Evolutionary conservation across 768 basidiomycete genomes (phyloP).

Genomic region (Boletus tomentosulus): DNA sequence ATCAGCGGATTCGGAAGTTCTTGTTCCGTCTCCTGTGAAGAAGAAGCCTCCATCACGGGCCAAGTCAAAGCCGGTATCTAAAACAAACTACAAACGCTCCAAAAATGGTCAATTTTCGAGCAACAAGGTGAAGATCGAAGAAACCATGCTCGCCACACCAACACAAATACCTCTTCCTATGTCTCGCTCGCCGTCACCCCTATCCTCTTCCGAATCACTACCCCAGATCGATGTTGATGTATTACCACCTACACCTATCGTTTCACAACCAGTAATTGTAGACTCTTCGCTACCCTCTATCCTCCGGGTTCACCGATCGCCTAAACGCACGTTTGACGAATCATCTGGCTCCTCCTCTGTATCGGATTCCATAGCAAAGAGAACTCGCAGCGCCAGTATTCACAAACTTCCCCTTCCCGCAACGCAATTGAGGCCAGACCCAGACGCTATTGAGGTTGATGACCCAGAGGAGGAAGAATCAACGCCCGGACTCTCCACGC

Average conservation of each 20-base stretch:
- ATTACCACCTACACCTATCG: slow-evolving; percentile 25
- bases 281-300: slow-evolving; percentile 11
- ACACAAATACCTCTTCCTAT: slow-evolving; percentile 35
- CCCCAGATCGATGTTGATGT: slow-evolving; percentile 27
- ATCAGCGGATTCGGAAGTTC: slow-evolving; percentile 29
- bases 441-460: slow-evolving; percentile 23
- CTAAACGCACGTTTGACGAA: slow-evolving; percentile 60
- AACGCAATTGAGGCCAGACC: slow-evolving; percentile 11
- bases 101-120: slow-evolving; percentile 24
- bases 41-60: slow-evolving; percentile 34
- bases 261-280: slow-evolving; percentile 9
- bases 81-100: slow-evolving; percentile 11
- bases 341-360: slow-evolving; percentile 42
- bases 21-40: slow-evolving; percentile 30
- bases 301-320: slow-evolving; percentile 43
- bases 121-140: slow-evolving; percentile 21
- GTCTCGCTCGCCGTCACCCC: slow-evolving; percentile 37
- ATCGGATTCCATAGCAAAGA: slow-evolving; percentile 34
- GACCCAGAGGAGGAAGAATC: slow-evolving; percentile 30
- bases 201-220: slow-evolving; percentile 24
- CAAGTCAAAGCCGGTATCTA: slow-evolving; percentile 25
- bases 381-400: slow-evolving; percentile 29
- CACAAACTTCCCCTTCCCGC: slow-evolving; percentile 21
- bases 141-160: slow-evolving; percentile 21
- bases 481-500: slow-evolving; percentile 44